Evolutionary conservation across 768 basidiomycete species (phyloP), one percentile per base, ranked within the genome.

Genomic region (Heimioporus sp.): DNA sequence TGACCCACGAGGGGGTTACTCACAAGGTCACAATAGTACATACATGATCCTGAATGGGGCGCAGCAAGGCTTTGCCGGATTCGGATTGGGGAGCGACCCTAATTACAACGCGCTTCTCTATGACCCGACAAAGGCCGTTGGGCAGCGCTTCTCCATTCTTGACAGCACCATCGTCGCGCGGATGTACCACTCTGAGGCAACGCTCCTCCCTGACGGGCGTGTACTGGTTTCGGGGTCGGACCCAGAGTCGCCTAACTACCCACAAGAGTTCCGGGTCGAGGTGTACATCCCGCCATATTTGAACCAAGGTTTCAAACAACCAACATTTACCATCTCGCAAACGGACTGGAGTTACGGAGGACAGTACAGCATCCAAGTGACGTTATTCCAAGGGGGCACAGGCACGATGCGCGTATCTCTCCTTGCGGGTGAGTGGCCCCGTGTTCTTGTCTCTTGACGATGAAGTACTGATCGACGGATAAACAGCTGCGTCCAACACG

Each of bases 251-350:
- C 61, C 73, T 21, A 65, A 73, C 30, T 87, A 82, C 60, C 82
- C 85, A 0, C 84, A 93, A 56, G 90, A 95, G 64, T 86, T 90
- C 69, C 80, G 92, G 12, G 79, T 79, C 56, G 78, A 87, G 65
- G 83, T 86, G 24, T 97, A 96, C 72, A 80, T 89, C 60, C 96
- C 96, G 7, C 90, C 89, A 15, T 98, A 96, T 68, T 78, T 92
- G 53, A 82, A 71, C 55, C 69, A 79, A 55, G 87, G 87, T 10
- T 70, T 76, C 54, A 65, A 56, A 5, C 87, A 86, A 51, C 93
- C 88, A 0, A 72, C 68, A 39, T 87, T 83, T 65, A 81, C 75
- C 19, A 74, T 88, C 40, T 57, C 75, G 0, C 64, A 73, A 51
- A 80, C 75, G 11, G 88, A 92, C 61, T 90, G 87, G 87, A 66